Evolutionary conservation across 1,284 basidiomycete species (phyloP).

Genomic region (Sanghuangporus baumii): DNA sequence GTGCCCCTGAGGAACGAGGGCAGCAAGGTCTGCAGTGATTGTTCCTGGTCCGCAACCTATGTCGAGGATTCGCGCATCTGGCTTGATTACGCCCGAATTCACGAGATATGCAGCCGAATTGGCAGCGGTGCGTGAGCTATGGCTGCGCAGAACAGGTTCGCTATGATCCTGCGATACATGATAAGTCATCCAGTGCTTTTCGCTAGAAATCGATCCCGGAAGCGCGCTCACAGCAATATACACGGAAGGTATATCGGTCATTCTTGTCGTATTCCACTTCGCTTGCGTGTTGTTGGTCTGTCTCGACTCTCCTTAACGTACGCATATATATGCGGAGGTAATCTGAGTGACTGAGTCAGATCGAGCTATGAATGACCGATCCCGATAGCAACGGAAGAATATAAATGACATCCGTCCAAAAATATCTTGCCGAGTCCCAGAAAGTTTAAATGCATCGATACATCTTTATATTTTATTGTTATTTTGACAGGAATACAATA

Average conservation of each 20-base stretch:
- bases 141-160: neutral
- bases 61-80: constrained; percentile 38
- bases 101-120: constrained; percentile 40
- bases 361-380: neutral
- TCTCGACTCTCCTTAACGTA: neutral
- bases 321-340: neutral
- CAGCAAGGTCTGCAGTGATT: constrained; percentile 37
- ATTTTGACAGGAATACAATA: neutral
- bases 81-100: constrained; percentile 27
- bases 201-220: neutral
- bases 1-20: constrained; percentile 34
- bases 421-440: too few species aligned
- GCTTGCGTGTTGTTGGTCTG: neutral
- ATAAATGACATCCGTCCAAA: too few species aligned
- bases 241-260: neutral
- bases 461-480: neutral
- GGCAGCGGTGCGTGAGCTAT: constrained; percentile 31
- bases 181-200: neutral
- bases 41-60: constrained; percentile 43
- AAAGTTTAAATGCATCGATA: too few species aligned
- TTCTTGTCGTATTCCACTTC: neutral
- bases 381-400: too few species aligned
- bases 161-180: neutral
- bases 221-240: neutral
- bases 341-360: neutral